Percentiles rank a stretch among this genome's conserved stretches.
Evolutionary conservation across 108 stramenopile genomes (phyloP).

Genomic region (Fistulifera pelliculosa): DNA sequence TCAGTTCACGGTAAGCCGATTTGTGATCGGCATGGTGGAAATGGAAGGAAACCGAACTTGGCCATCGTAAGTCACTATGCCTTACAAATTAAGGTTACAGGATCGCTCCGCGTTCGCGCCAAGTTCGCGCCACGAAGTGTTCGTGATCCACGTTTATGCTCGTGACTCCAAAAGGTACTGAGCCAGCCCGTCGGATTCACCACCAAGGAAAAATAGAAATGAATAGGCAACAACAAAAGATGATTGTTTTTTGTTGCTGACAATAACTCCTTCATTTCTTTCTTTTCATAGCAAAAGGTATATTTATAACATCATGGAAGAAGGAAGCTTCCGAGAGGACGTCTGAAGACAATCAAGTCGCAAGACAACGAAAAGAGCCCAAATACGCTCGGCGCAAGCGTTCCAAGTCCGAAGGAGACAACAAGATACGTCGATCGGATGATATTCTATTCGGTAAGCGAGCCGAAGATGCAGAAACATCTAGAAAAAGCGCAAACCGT

Average conservation of each 20-base stretch:
- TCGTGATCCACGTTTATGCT: too few relatives aligned
- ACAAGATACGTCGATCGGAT: constrained; percentile 5
- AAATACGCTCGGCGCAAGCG: constrained; percentile 5
- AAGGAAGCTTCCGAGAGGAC: constrained; percentile 9
- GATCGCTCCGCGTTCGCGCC: too few relatives aligned
- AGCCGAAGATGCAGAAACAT: constrained; percentile 5
- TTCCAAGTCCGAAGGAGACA: neutral
- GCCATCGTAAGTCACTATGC: too few relatives aligned
- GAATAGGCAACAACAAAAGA: neutral
- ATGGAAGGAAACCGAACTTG: too few relatives aligned
- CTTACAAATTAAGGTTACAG: too few relatives aligned
- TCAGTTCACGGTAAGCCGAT: too few relatives aligned
- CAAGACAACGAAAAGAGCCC: neutral
- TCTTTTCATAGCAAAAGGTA: too few relatives aligned
- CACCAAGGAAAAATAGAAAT: constrained; percentile 4
- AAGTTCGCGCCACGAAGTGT: too few relatives aligned
- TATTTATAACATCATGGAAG: constrained; percentile 6
- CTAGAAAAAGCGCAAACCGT: constrained; percentile 12
- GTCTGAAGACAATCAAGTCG: neutral
- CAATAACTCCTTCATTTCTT: too few relatives aligned
- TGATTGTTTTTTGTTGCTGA: too few relatives aligned
- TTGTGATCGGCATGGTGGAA: too few relatives aligned
- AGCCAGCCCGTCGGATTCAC: neutral
- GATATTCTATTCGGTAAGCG: constrained; percentile 31
- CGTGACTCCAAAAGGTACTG: too few relatives aligned